Evolutionary conservation across 306 rosid genomes (phyloP).

Genomic region (Inga oerstediana): DNA sequence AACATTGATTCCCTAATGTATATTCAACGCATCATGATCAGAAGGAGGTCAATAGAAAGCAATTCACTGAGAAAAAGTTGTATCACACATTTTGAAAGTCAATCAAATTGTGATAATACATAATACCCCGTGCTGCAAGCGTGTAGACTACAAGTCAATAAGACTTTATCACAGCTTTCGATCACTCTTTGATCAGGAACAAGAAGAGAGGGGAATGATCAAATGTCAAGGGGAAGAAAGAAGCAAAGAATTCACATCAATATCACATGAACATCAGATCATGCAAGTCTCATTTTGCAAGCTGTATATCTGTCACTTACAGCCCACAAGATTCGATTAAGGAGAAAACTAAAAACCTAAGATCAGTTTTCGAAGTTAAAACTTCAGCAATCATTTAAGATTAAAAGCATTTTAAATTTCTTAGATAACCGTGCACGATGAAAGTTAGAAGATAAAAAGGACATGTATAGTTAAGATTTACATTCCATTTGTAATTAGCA

Average conservation of each 20-base stretch:
- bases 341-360: too few relatives aligned
- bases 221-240: not conserved
- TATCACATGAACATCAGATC: not conserved
- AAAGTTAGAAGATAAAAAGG: too few relatives aligned
- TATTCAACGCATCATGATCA: not conserved
- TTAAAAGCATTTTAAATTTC: too few relatives aligned
- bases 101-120: not conserved
- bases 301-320: too few relatives aligned
- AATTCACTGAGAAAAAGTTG: not conserved
- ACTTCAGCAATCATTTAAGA: too few relatives aligned
- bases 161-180: not conserved
- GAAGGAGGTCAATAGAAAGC: conserved; percentile 5
- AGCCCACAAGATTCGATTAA: too few relatives aligned
- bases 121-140: not conserved
- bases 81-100: not conserved
- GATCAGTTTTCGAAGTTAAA: too few relatives aligned
- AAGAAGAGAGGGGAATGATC: not conserved
- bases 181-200: not conserved
- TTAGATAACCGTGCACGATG: too few relatives aligned
- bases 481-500: too few relatives aligned
- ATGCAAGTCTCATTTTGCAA: too few relatives aligned
- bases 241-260: not conserved
- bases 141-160: not conserved
- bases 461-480: too few relatives aligned
- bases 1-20: conserved; percentile 15